Base-by-base conservation (phyloP, 1,284 basidiomycete species). In the Rhodotorula glutinis region DNA sequence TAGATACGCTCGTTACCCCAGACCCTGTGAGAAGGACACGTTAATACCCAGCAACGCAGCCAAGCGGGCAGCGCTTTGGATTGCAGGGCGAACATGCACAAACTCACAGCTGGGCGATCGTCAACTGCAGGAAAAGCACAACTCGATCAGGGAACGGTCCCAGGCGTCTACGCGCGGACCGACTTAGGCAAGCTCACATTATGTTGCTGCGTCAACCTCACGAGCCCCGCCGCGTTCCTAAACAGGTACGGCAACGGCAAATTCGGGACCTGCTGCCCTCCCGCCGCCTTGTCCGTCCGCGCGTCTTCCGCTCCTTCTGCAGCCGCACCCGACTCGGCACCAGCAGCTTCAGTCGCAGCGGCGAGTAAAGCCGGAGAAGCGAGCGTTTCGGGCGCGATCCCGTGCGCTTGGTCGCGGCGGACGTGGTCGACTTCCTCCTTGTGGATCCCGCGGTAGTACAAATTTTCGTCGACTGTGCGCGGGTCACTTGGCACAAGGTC, bases 401-500 rank as follows among this genome's bases (percentile, higher is more conserved):
- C 70, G 56, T 71, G 67, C 4, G 69, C 57, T 41, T 73, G 89
- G 71, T 90, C 85, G 33, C 92, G 80, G 41, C 94, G 85, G 33
- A 88, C 87, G 27, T 85, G 85, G 62, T 89, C 87, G 9, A 94
- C 93, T 17, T 83, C 82, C 57, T 82, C 81, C 77, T 92, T 90
- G 76, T 92, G 86, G n/a, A 94, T 89, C n/a, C 91, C 87, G 78
- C 92, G 92, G 83, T 97, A 97, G 78, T 92, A 97, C 71, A 97
- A 78, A 78, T 98, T 97, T 80, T 98, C 94, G 75, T 92, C 88
- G 74, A 90, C 87, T 90, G 77, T 5, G 79, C 78, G 5, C 2
- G 14, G 8, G 52, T 63, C 40, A 9, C 2, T 65, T 23, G 38
- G 54, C 43, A 17, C 9, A 19, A 41, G 46, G 11, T 21, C 30